phyloP scores from a whole-genome alignment of 2,329 filamentous ascomycete genomes.

The Epichloe bromicola region DNA sequence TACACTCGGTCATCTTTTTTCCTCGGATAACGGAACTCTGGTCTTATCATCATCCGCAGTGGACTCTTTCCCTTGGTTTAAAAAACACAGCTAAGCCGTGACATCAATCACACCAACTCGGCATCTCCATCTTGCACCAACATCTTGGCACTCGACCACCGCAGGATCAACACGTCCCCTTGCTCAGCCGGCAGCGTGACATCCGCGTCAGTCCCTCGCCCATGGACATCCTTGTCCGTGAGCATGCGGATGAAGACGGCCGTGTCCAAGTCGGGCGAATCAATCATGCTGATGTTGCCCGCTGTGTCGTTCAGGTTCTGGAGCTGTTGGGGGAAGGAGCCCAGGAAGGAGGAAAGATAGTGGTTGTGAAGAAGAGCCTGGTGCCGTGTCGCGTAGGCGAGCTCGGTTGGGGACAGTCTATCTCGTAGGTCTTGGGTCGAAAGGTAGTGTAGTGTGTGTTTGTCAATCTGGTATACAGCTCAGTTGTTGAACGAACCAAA shows the following conservation, averaged over 20 bases:
- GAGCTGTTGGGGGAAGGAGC: constrained; percentile 63
- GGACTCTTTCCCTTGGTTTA: no score
- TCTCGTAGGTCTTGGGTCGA: constrained; percentile 38
- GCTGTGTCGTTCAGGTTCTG: constrained; percentile 83
- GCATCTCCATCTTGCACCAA: constrained; percentile 42
- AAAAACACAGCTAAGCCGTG: not conserved
- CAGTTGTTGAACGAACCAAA: not conserved
- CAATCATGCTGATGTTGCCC: constrained; percentile 85
- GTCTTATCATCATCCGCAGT: no score
- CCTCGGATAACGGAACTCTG: no score
- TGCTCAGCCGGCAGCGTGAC: constrained; percentile 42
- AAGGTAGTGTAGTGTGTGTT: constrained; percentile 62
- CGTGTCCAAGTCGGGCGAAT: constrained; percentile 66
- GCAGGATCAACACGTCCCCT: constrained; percentile 54
- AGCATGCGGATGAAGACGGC: constrained; percentile 76
- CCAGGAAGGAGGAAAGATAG: constrained; percentile 75
- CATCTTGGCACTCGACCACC: constrained; percentile 61
- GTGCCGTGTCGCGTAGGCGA: constrained; percentile 72
- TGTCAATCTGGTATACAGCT: constrained; percentile 48
- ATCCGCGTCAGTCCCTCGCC: constrained; percentile 53
- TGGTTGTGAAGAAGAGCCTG: constrained; percentile 74
- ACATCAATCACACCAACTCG: constrained; percentile 44
- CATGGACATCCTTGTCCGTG: constrained; percentile 43
- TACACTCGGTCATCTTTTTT: no score
- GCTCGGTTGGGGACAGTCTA: constrained; percentile 64